These are phyloP conservation scores for Trichoderma atrobrunneum DNA, from an alignment of 2,329 filamentous ascomycete genomes.

Conservation along the genomic window DNA sequence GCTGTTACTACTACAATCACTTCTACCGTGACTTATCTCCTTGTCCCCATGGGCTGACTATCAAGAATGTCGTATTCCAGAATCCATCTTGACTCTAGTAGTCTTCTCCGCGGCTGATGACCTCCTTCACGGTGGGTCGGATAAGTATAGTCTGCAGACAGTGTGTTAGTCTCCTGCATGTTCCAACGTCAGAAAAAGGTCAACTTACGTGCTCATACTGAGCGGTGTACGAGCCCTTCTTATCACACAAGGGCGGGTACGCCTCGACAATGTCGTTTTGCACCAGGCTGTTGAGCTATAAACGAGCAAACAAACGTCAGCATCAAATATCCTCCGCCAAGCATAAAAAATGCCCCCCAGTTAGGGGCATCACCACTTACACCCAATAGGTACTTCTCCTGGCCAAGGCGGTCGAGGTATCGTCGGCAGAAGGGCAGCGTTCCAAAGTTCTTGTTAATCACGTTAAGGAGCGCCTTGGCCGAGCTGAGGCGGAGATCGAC, in stretches of 20 bases:
- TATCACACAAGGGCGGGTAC: constrained; percentile 84
- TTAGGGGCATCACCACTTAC: constrained; percentile 49
- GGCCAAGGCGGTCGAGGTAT: constrained; percentile 87
- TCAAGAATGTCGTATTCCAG: constrained; percentile 29
- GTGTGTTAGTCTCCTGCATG: neutral
- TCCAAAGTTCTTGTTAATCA: constrained; percentile 95
- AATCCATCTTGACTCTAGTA: constrained; percentile 52
- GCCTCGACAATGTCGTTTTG: constrained; percentile 80
- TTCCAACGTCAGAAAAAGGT: neutral
- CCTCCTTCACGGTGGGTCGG: constrained; percentile 78
- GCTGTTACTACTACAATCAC: neutral
- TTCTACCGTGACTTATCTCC: neutral
- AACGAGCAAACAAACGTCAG: constrained; percentile 6
- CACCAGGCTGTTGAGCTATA: constrained; percentile 80
- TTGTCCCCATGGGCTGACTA: neutral
- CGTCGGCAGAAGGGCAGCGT: constrained; percentile 87
- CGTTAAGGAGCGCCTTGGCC: constrained; percentile 78
- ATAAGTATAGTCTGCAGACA: constrained; percentile 66
- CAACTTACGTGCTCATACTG: constrained; percentile 87
- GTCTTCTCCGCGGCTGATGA: constrained; percentile 82
- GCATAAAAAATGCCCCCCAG: neutral
- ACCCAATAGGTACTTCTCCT: constrained; percentile 90
- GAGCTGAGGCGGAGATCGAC: constrained; percentile 74
- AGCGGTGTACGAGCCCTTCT: constrained; percentile 92
- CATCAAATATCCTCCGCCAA: neutral